Evolutionary conservation across 805 yeast genomes (phyloP).

Genomic region (Candida ulmi): DNA sequence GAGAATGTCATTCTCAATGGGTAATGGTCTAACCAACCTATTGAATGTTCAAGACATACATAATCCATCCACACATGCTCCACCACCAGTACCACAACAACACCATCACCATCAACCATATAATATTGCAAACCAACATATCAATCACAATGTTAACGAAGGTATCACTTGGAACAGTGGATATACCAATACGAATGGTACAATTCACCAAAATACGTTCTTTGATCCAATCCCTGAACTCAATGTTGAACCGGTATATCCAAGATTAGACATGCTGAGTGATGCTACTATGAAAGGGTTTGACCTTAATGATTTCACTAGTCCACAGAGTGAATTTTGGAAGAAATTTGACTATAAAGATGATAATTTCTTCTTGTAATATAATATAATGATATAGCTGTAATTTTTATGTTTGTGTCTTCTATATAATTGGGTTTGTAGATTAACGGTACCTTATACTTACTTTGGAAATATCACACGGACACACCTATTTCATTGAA

Average conservation of each 20-base stretch:
- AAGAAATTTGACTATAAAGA: constrained; percentile 21
- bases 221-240: constrained; percentile 2
- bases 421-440: no score
- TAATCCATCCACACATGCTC: not conserved
- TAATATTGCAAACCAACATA: no score
- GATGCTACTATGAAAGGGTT: constrained; percentile 22
- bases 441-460: no score
- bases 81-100: not conserved
- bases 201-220: not conserved
- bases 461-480: no score
- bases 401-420: no score
- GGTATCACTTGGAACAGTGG: not conserved
- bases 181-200: not conserved
- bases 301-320: constrained; percentile 10
- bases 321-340: constrained; percentile 21
- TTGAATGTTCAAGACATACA: no score
- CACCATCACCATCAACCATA: no score
- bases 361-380: constrained; percentile 21
- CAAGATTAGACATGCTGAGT: constrained; percentile 16
- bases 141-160: no score
- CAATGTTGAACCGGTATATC: constrained; percentile 6
- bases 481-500: no score
- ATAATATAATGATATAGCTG: not conserved
- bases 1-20: not conserved
- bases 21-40: no score